Percentiles rank a stretch among this genome's conserved stretches.
Conservation (phyloP, 305 asterid genomes). For the Coffea humblotiana region DNA sequence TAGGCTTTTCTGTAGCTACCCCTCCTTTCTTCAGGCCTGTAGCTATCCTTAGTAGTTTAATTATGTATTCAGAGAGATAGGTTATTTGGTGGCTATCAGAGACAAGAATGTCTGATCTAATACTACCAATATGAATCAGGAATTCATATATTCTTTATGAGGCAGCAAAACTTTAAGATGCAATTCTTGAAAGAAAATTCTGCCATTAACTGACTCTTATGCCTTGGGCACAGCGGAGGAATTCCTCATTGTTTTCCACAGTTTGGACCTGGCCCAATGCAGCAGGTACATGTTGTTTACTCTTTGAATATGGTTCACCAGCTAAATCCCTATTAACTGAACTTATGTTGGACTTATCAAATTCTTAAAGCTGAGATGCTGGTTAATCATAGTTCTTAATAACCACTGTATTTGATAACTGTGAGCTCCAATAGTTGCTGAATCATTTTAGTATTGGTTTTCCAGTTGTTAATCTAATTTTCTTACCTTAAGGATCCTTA, state of each 20-base stretch:
- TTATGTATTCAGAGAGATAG: too few species aligned
- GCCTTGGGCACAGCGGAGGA: slow-evolving; percentile 69
- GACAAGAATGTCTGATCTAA: neutral
- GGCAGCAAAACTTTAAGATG: slow-evolving; percentile 8
- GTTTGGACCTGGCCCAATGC: slow-evolving; percentile 91
- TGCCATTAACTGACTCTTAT: slow-evolving; percentile 28
- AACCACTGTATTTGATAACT: neutral
- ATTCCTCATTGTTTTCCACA: slow-evolving; percentile 98
- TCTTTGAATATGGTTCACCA: neutral
- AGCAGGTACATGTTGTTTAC: slow-evolving; percentile 60
- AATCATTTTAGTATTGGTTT: slow-evolving; percentile 2
- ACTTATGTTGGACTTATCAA: too few species aligned
- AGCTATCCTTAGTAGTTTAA: too few species aligned
- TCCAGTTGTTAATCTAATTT: slow-evolving; percentile 25
- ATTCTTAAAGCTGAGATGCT: too few species aligned
- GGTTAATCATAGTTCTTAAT: too few species aligned
- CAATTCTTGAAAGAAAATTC: neutral
- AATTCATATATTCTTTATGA: neutral
- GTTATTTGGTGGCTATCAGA: neutral
- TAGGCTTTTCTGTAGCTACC: neutral
- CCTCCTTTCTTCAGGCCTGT: neutral
- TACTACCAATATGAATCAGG: neutral
- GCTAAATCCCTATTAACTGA: too few species aligned
- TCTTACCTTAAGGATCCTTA: slow-evolving; percentile 25
- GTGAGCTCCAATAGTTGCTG: slow-evolving; percentile 1